phyloP scores from a whole-genome alignment of 2,329 filamentous ascomycete species.

The Cladosporium sp. region DNA sequence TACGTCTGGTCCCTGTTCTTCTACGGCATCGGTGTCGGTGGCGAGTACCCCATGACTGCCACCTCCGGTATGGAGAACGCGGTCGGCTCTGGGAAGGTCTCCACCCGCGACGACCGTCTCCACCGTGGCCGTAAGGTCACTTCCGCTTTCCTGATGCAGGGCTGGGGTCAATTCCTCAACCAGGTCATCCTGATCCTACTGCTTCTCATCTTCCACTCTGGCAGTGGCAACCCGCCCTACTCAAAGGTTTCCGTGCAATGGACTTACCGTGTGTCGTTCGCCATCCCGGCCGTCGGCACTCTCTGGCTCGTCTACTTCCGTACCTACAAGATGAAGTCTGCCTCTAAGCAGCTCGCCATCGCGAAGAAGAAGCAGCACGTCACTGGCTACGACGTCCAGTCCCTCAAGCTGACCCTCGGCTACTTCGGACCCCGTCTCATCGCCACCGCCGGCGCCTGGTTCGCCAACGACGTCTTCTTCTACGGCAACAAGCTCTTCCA shows the following conservation, averaged over 20 bases:
- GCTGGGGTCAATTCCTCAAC: constrained; percentile 95
- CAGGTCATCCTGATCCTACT: constrained; percentile 82
- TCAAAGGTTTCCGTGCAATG: constrained; percentile 71
- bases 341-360: constrained; percentile 71
- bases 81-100: constrained; percentile 76
- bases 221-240: constrained; percentile 70
- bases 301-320: constrained; percentile 95
- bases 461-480: constrained; percentile 96
- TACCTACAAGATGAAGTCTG: constrained; percentile 87
- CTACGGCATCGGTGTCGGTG: constrained; percentile 68
- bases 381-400: constrained; percentile 86
- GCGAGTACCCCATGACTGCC: constrained; percentile 94
- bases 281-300: constrained; percentile 82
- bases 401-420: constrained; percentile 68
- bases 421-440: constrained; percentile 83
- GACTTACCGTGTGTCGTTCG: constrained; percentile 88
- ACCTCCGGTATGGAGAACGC: constrained; percentile 80
- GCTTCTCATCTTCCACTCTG: constrained; percentile 81
- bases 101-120: constrained; percentile 84
- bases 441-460: constrained; percentile 85
- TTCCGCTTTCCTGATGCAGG: constrained; percentile 95
- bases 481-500: constrained; percentile 99
- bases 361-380: constrained; percentile 83
- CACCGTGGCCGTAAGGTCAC: constrained; percentile 95
- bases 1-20: constrained; percentile 94